Base-by-base conservation (phyloP, 345 rosid genomes). In the Eucalyptus tenuipes region DNA sequence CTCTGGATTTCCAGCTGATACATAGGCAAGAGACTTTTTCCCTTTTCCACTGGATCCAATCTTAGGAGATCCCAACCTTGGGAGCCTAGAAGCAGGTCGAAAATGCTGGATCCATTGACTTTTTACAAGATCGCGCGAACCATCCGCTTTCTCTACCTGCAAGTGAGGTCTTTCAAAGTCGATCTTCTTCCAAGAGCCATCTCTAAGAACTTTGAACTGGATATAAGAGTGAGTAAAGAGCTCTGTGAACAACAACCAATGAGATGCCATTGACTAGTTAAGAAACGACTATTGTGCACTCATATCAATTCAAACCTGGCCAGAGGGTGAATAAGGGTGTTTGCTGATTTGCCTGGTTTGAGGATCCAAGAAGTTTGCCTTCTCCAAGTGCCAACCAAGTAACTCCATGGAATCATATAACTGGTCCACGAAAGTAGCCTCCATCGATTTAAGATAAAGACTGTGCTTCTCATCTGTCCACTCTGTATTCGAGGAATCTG, bases 391-490 rank as follows among this genome's bases (percentile, higher is more conserved):
- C 91, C 92, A 87, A 55, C 93, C 92, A 33, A 91, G 92, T n/a
- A 75, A 88, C 86, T 93, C 91, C 80, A 92, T 79, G 27, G 98
- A 94, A 87, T 88, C 92, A 85, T 96, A 93, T 22, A 96, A 88
- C 89, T 96, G 98, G 86, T 95, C 86, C 33, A 96, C 95, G 89
- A 97, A 97, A n/a, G 99, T 92, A 55, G 98, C 93, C 92, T 97
- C 99, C 95, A 97, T 95, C 25, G 98, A 97, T 90, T 97, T 93
- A 86, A 97, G 97, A 90, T 95, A 97, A 89, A 94, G 91, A 82
- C 96, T 94, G 86, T 97, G 99, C 89, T 97, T 97, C 94, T 96
- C 98, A 91, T 97, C 93, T 33, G 99, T 97, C 99, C 99, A 97
- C 87, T 95, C 96, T 42, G 86, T 91, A 71, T 93, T 57, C 85